Evolutionary conservation across 163 green algal genomes (phyloP).

Genomic region (Trebouxia gelatinosa): DNA sequence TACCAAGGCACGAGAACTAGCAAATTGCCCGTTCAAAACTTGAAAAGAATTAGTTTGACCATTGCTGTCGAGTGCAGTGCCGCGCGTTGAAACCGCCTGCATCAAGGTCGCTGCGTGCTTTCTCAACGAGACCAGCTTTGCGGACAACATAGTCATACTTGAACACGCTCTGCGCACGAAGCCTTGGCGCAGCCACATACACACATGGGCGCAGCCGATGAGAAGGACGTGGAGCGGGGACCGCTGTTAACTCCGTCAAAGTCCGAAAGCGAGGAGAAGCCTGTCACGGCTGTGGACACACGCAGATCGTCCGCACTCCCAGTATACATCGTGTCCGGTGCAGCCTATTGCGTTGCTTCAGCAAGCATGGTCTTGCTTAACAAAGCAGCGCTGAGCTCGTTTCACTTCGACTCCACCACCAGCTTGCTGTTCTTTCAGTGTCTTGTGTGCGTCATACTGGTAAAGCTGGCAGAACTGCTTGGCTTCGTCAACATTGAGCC

Average conservation of each 20-base stretch:
- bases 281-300: not conserved
- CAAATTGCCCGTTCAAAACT: no score
- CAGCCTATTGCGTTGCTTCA: conserved; percentile 35
- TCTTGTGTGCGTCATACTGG: conserved; percentile 56
- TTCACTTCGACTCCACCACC: conserved; percentile 69
- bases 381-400: conserved; percentile 79
- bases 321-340: conserved; percentile 25
- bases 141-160: no score
- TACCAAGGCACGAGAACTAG: no score
- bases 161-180: not conserved
- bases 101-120: no score
- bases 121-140: no score
- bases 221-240: not conserved
- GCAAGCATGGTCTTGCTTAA: conserved; percentile 79
- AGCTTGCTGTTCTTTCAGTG: conserved; percentile 84
- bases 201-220: not conserved
- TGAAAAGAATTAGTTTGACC: no score
- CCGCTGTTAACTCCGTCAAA: not conserved
- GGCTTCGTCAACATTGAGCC: conserved; percentile 48
- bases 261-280: not conserved
- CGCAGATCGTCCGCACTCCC: conserved; percentile 20
- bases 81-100: no score
- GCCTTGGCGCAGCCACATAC: not conserved
- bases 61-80: no score
- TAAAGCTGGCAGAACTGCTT: conserved; percentile 33